Conservation (phyloP, 2,329 filamentous ascomycete genomes). For the Botryotinia globosa region DNA sequence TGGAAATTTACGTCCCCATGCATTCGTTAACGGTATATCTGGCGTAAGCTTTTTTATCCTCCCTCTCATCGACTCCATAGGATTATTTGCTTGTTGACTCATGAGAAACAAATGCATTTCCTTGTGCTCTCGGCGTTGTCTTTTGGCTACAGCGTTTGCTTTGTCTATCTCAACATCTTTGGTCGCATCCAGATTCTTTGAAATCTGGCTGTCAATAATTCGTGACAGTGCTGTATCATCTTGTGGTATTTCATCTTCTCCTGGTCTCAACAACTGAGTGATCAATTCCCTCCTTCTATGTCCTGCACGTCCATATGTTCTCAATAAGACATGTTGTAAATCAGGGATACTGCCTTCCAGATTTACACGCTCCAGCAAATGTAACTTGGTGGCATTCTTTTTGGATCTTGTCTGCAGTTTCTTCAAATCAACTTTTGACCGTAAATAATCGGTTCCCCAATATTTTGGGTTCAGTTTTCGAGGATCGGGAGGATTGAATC, state of each 20-base stretch:
- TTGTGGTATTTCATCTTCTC: constrained; percentile 39
- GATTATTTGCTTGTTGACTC: constrained; percentile 30
- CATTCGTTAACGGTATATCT: constrained; percentile 45
- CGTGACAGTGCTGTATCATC: constrained; percentile 45
- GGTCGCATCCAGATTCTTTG: neutral
- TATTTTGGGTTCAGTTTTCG: neutral
- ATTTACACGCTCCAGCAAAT: constrained; percentile 50
- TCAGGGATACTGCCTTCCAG: constrained; percentile 46
- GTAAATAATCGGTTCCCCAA: constrained; percentile 17
- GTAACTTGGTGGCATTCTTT: constrained; percentile 37
- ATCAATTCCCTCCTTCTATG: constrained; percentile 50
- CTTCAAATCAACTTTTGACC: neutral
- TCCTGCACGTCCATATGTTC: constrained; percentile 54
- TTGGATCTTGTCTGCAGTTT: constrained; percentile 34
- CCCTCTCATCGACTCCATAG: constrained; percentile 13
- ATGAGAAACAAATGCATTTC: neutral
- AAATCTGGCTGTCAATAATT: constrained; percentile 23
- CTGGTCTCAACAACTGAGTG: constrained; percentile 39
- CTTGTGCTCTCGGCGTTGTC: constrained; percentile 1
- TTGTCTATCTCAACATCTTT: neutral
- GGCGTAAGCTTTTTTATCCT: constrained; percentile 33
- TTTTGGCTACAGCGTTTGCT: neutral
- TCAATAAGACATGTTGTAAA: constrained; percentile 48
- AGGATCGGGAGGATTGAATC: constrained; percentile 44
- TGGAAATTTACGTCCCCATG: constrained; percentile 49